Percentiles rank a stretch among this genome's conserved stretches.
Evolutionary conservation across 768 basidiomycete species (phyloP).

Genomic region (Amylocystis lapponica): DNA sequence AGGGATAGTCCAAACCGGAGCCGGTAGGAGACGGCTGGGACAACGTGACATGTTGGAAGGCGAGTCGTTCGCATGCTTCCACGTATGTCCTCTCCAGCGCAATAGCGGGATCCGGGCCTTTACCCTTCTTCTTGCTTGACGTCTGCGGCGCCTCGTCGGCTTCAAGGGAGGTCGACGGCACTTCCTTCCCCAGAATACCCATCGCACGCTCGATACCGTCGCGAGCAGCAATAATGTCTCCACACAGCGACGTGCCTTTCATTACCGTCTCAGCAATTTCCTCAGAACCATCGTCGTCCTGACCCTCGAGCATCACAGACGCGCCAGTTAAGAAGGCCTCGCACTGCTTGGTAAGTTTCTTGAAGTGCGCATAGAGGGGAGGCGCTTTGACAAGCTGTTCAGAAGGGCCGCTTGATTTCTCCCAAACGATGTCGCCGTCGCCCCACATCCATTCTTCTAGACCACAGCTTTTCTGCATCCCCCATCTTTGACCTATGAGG

Average conservation of each 20-base stretch:
- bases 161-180: conserved; percentile 4
- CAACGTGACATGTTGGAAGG: conserved; percentile 40
- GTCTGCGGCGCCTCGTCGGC: neutral
- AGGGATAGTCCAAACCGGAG: conserved; percentile 18
- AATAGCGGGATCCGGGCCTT: conserved; percentile 28
- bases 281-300: conserved; percentile 16
- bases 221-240: conserved; percentile 45
- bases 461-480: conserved; percentile 33
- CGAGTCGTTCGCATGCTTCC: conserved; percentile 40
- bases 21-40: conserved; percentile 12
- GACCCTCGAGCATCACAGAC: conserved; percentile 31
- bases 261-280: conserved; percentile 33
- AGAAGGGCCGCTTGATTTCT: conserved; percentile 6
- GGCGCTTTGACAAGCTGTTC: conserved; percentile 26
- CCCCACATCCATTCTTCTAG: conserved; percentile 45
- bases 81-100: conserved; percentile 37
- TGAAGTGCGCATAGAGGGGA: conserved; percentile 46
- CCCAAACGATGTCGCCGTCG: conserved; percentile 39
- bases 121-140: conserved; percentile 20
- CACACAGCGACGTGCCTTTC: conserved; percentile 41
- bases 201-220: conserved; percentile 47
- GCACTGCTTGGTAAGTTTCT: conserved; percentile 46
- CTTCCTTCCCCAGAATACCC: conserved; percentile 29
- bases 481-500: conserved; percentile 36
- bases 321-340: conserved; percentile 45